Evolutionary conservation across 768 basidiomycete genomes (phyloP), one percentile per base, ranked within the genome.

Genomic region (Dacryopinax spathularia): DNA sequence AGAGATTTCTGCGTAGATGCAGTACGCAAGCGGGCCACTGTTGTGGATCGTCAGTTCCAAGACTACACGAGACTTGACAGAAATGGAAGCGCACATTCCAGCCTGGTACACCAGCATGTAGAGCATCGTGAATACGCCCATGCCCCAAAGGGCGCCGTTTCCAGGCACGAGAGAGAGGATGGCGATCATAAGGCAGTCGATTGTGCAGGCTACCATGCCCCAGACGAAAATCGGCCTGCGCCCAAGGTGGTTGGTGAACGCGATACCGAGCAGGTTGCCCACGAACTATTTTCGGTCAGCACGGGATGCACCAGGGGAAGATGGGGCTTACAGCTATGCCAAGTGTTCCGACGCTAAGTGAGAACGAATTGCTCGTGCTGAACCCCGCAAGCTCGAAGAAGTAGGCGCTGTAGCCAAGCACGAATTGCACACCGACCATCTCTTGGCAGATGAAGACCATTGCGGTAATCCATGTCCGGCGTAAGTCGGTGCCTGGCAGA

Each of bases 71-170:
- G 31, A 29, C 12, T 29, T 13, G 48, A n/a, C n/a, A n/a, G n/a
- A n/a, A n/a, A n/a, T n/a, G n/a, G n/a, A n/a, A n/a, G n/a, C n/a
- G n/a, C n/a, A 62, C 62, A 62, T 36, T 25, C 62, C 62, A 62
- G 41, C 35, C 62, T 62, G 62, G 62, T 39, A 62, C 31, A 43
- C 41, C 2, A 62, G 62, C 62, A 62, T 62, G 62, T 62, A 62
- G 25, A 62, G 62, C 62, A 62, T 62, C 16, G 62, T 62, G 37
- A 62, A 62, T n/a, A 62, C 41, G 18, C 36, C 62, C 62, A 62
- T 62, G 4, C 36, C 62, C 62, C 62, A 62, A 4, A 62, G 20
- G 33, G 62, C 62, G 18, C 29, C 41, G 36, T 43, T 62, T 16
- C 41, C 37, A n/a, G 31, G 35, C 5, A 62, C 41, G 7, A 62